Conservation (phyloP, 169 alveolate genomes). For the Plasmodium vivax region DNA sequence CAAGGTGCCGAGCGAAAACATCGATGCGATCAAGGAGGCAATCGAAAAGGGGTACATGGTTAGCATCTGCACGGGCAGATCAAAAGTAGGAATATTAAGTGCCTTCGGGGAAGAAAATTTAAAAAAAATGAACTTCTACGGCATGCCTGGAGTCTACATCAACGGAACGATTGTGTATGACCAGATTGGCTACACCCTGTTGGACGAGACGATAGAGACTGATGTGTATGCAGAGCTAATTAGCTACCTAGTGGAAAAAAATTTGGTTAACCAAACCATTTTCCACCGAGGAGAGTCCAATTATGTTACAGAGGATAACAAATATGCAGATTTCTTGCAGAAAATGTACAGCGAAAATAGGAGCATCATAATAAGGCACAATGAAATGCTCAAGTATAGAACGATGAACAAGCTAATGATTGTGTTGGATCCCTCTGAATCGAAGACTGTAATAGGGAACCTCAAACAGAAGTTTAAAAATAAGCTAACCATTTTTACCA, state of each 20-base stretch:
- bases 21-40: conserved; percentile 68
- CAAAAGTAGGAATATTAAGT: conserved; percentile 73
- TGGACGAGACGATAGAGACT: conserved; percentile 67
- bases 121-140: conserved; percentile 68
- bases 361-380: conserved; percentile 62
- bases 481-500: conserved; percentile 57
- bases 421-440: conserved; percentile 67
- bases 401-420: conserved; percentile 65
- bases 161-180: conserved; percentile 71
- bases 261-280: conserved; percentile 58
- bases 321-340: conserved; percentile 59
- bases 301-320: conserved; percentile 69
- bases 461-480: conserved; percentile 20
- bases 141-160: conserved; percentile 73
- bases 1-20: conserved; percentile 65
- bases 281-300: conserved; percentile 71
- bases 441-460: conserved; percentile 28
- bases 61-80: conserved; percentile 56
- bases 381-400: conserved; percentile 58
- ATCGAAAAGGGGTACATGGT: conserved; percentile 72
- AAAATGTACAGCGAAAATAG: conserved; percentile 70
- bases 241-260: conserved; percentile 37
- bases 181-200: conserved; percentile 49
- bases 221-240: conserved; percentile 68
- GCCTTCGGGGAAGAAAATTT: conserved; percentile 75